A percentile compares a stretch with the other conserved stretches of the same genome.
Conservation (phyloP, 2,329 filamentous ascomycete species). For the Knufia petricola region DNA sequence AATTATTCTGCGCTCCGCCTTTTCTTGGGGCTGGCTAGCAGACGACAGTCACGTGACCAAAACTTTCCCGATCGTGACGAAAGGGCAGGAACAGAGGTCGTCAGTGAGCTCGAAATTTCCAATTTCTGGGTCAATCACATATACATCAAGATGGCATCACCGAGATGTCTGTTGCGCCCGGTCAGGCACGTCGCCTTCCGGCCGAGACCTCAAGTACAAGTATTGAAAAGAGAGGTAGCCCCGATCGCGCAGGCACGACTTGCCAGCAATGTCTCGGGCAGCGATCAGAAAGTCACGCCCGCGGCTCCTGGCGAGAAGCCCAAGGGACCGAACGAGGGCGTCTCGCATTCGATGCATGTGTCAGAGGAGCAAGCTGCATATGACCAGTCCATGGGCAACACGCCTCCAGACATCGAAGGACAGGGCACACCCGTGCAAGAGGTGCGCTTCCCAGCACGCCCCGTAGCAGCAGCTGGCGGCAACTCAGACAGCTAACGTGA, state of each 20-base stretch:
- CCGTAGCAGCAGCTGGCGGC: too few species aligned
- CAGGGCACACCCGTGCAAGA: slow-evolving; percentile 59
- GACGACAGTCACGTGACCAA: slow-evolving; percentile 5
- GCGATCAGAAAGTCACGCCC: slow-evolving; percentile 22
- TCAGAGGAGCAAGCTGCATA: slow-evolving; percentile 56
- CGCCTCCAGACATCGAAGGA: slow-evolving; percentile 52
- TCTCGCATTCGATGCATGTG: slow-evolving; percentile 44
- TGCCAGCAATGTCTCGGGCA: slow-evolving; percentile 21
- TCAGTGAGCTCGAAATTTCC: background rate
- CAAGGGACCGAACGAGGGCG: slow-evolving; percentile 41
- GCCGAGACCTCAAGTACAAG: slow-evolving; percentile 20
- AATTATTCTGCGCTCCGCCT: too few species aligned
- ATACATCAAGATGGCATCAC: slow-evolving; percentile 31
- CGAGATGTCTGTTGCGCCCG: slow-evolving; percentile 43
- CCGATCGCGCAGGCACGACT: slow-evolving; percentile 22
- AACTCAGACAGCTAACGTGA: background rate
- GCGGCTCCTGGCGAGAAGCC: slow-evolving; percentile 21
- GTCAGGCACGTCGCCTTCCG: slow-evolving; percentile 22
- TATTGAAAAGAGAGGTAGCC: slow-evolving; percentile 18
- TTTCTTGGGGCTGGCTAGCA: too few species aligned
- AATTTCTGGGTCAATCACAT: background rate
- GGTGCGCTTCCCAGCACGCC: slow-evolving; percentile 39
- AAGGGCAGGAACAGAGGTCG: background rate
- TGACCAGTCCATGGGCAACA: slow-evolving; percentile 47
- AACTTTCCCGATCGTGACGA: background rate